Conservation (phyloP, 305 asterid genomes). For the Ilex paraguariensis region DNA sequence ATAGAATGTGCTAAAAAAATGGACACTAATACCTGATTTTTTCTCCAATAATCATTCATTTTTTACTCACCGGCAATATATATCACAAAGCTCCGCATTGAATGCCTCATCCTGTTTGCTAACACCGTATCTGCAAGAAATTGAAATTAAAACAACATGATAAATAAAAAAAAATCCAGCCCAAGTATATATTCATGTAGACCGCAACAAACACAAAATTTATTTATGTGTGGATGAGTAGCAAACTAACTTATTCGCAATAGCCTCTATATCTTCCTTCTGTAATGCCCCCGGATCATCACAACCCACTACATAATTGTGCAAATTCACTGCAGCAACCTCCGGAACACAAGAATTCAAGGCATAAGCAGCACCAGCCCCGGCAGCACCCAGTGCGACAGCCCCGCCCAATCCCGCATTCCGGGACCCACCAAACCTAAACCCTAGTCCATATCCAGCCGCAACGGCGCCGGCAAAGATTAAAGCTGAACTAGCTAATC, state of each 20-base stretch:
- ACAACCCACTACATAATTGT: conserved; percentile 70
- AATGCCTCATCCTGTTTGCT: conserved; percentile 89
- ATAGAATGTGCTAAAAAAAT: too few relatives aligned
- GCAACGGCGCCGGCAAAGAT: conserved; percentile 66
- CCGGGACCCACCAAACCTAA: conserved; percentile 64
- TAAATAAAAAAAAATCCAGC: neutral
- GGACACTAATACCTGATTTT: too few relatives aligned
- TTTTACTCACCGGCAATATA: conserved; percentile 71
- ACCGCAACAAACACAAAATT: too few relatives aligned
- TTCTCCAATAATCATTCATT: neutral
- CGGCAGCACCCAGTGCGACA: conserved; percentile 72
- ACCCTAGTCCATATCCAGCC: conserved; percentile 85
- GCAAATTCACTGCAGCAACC: conserved; percentile 84
- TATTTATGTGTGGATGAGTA: neutral
- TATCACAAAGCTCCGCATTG: conserved; percentile 88
- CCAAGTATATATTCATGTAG: too few relatives aligned
- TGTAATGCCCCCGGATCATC: conserved; percentile 64
- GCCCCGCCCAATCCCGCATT: conserved; percentile 81
- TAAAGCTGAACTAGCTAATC: conserved; percentile 71
- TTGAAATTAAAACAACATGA: conserved; percentile 6
- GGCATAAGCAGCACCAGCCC: conserved; percentile 84
- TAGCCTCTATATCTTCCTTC: conserved; percentile 86
- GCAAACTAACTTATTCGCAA: conserved; percentile 63
- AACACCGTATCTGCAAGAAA: conserved; percentile 72
- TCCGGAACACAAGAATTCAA: conserved; percentile 80